Conservation (phyloP, 257 asterid genomes). For the Scutellaria barbata region DNA sequence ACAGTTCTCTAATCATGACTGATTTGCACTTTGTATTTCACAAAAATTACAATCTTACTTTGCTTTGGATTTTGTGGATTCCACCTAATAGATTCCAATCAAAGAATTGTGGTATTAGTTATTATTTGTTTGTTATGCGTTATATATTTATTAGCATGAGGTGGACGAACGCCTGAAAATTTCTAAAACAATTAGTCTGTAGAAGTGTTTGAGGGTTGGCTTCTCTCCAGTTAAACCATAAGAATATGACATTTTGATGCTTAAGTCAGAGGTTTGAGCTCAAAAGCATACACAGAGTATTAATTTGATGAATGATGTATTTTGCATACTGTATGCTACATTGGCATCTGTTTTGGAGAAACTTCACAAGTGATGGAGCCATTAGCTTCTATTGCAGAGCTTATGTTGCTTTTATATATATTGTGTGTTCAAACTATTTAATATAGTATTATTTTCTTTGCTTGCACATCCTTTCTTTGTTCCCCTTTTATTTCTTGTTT, state of each 20-base stretch:
- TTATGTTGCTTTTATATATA: conserved; percentile 6
- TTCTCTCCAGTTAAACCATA: neutral
- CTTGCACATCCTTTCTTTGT: conserved; percentile 22
- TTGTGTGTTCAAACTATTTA: conserved; percentile 14
- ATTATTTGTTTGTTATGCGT: neutral
- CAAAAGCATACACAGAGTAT: conserved; percentile 5
- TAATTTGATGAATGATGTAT: conserved; percentile 8
- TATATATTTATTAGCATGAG: conserved; percentile 15
- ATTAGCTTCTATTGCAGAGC: conserved; percentile 7
- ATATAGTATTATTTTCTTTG: conserved; percentile 13
- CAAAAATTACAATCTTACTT: neutral
- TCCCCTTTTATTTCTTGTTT: neutral
- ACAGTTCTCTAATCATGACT: conserved; percentile 13
- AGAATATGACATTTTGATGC: neutral
- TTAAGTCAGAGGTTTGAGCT: neutral
- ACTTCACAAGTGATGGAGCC: conserved; percentile 11
- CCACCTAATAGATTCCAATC: neutral
- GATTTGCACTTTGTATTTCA: neutral
- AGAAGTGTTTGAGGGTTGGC: conserved; percentile 1
- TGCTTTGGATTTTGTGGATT: conserved; percentile 14
- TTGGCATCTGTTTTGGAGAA: conserved; percentile 17
- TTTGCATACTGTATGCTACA: conserved; percentile 7
- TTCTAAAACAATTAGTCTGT: neutral
- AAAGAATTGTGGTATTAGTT: neutral
- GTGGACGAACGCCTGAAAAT: neutral